phyloP scores from a whole-genome alignment of 2,329 filamentous ascomycete species.

The Fusarium oligoseptatum region DNA sequence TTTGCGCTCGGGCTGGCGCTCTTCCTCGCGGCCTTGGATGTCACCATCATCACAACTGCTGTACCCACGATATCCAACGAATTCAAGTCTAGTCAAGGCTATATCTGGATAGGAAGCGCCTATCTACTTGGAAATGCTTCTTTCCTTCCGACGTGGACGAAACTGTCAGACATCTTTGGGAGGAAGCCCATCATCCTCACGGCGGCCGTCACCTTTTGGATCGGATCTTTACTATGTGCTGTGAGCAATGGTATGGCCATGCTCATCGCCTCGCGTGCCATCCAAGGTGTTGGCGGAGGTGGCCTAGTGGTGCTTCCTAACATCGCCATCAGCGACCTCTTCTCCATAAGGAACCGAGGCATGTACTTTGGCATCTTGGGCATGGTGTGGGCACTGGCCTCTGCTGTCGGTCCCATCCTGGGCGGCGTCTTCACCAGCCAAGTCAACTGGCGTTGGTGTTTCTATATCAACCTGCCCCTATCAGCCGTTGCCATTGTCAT shows the following conservation, averaged over 20 bases:
- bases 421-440: constrained; percentile 76
- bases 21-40: constrained; percentile 68
- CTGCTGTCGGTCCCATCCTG: constrained; percentile 74
- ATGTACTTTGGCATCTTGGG: constrained; percentile 67
- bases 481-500: constrained; percentile 61
- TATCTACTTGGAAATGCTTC: constrained; percentile 79
- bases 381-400: constrained; percentile 74
- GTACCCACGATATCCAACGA: constrained; percentile 74
- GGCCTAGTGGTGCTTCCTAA: constrained; percentile 72
- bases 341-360: constrained; percentile 64
- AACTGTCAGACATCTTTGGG: constrained; percentile 70
- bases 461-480: constrained; percentile 73
- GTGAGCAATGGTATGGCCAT: constrained; percentile 63
- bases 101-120: constrained; percentile 82
- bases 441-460: constrained; percentile 78
- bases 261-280: constrained; percentile 66
- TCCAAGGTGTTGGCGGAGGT: constrained; percentile 70
- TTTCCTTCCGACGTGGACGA: constrained; percentile 78
- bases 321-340: constrained; percentile 69
- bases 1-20: constrained; percentile 59
- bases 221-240: constrained; percentile 67
- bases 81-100: constrained; percentile 76
- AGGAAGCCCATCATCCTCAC: constrained; percentile 67
- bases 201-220: constrained; percentile 66
- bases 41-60: constrained; percentile 76